phyloP scores from a whole-genome alignment of 106 monocot species.

The Acanthochlamys bracteata region DNA sequence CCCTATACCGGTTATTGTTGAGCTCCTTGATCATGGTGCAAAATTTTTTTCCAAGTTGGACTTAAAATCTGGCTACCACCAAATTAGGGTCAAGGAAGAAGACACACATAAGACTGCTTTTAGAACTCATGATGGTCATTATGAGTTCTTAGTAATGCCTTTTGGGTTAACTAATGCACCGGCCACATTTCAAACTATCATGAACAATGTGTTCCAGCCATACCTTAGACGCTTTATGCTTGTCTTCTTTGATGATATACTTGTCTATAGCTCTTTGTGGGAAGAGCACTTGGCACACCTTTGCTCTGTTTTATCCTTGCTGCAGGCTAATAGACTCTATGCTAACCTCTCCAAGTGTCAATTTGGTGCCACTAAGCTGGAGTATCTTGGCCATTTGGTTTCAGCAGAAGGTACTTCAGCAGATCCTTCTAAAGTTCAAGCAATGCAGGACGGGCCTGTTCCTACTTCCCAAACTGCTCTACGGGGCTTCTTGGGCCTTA shows the following conservation, averaged over 20 bases:
- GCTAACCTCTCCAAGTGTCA: background rate
- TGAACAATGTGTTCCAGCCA: background rate
- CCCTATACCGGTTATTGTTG: constrained; percentile 9
- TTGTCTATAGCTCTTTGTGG: background rate
- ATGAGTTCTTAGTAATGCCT: constrained; percentile 1
- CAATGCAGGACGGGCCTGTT: background rate
- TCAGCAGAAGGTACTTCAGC: background rate
- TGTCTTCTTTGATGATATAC: constrained; percentile 11
- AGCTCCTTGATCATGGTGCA: background rate
- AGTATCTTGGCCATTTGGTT: constrained; percentile 1
- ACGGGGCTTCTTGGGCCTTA: background rate
- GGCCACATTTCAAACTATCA: constrained; percentile 1
- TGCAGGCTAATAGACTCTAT: background rate
- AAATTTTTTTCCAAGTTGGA: background rate
- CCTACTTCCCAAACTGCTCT: background rate
- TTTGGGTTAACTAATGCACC: constrained; percentile 9
- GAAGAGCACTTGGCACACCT: background rate
- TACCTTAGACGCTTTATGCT: background rate
- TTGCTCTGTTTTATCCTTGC: background rate
- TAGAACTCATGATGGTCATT: constrained; percentile 1
- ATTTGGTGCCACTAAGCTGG: background rate
- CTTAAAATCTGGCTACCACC: constrained; percentile 2
- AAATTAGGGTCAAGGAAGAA: background rate
- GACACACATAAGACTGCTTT: constrained; percentile 8
- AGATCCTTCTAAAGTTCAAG: background rate